Conservation (phyloP, 2,329 filamentous ascomycete species). For the Beauveria rudraprayagi region DNA sequence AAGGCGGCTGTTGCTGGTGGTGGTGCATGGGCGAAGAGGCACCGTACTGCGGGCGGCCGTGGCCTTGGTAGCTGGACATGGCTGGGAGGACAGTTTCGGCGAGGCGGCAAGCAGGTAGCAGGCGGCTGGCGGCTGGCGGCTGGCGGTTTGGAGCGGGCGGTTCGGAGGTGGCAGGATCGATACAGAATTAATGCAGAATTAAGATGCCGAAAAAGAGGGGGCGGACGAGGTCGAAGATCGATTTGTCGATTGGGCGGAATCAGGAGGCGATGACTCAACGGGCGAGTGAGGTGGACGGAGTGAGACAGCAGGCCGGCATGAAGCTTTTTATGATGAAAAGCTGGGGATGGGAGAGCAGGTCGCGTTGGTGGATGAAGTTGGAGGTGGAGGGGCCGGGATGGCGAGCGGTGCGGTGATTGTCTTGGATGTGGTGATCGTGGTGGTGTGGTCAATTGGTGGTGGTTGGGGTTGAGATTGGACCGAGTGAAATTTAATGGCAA, state of each 20-base stretch:
- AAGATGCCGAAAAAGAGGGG: neutral
- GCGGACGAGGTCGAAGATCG: neutral
- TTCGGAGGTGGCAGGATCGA: neutral
- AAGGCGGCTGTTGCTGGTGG: neutral
- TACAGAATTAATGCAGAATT: neutral
- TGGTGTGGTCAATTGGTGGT: neutral
- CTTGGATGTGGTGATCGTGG: neutral
- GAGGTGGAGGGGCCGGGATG: neutral
- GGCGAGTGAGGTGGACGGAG: neutral
- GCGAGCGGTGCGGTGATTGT: neutral
- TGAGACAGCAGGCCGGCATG: neutral
- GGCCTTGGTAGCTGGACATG: slow-evolving; percentile 6
- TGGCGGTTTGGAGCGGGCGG: neutral
- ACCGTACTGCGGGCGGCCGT: slow-evolving; percentile 9
- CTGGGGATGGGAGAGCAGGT: neutral
- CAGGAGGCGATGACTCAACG: neutral
- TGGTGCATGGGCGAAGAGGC: slow-evolving; percentile 1
- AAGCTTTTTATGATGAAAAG: neutral
- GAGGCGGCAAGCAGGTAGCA: neutral
- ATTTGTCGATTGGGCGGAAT: neutral
- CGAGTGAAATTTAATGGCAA: no score
- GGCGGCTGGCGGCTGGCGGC: neutral
- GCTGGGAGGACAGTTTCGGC: neutral
- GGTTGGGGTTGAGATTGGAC: no score
- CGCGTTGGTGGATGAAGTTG: neutral